Base-by-base conservation (phyloP, 495 filamentous ascomycete genomes). In the Lepraria neglecta region DNA sequence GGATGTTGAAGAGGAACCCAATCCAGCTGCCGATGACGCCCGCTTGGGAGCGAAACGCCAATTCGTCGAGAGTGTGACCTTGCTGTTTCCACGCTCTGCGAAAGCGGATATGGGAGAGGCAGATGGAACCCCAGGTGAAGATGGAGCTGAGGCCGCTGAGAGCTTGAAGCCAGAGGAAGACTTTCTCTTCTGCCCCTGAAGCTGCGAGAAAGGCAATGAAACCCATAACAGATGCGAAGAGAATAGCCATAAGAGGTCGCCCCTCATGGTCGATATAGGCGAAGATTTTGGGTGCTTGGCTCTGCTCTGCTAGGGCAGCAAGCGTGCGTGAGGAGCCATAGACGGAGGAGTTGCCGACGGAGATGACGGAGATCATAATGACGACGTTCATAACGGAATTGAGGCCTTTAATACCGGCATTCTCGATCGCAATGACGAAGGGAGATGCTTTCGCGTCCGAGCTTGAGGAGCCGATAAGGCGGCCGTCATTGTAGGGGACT, bases 101-200 rank as follows among this genome's bases (percentile, higher is more conserved):
- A 81, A 97, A 97, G 33, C 92, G 90, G 73, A 97, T 95, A 73
- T 97, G 92, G 0, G 83, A 79, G 0, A 94, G 75, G 68, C 90
- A 96, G 71, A 97, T 90, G 45, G 87, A 91, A 55, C 85, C 87
- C 92, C 92, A 97, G 42, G 92, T 96, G 76, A 97, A 90, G 74
- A 97, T 87, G 24, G 87, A 88, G 0, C 88, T 91, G 12, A 97
- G 81, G 48, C 89, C 91, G 0, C 90, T 95, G 47, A 95, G 82
- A 43, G 92, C 89, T 63, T 96, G 80, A 78, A 97, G 87, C 92
- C 92, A 97, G 38, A 76, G 75, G 63, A 97, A 89, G 0, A 90
- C 88, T 3, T 81, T 74, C 17, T 77, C 75, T 68, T 90, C 77
- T 58, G 80, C 71, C 35, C 77, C 63, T 5, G 88, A 83, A 27